Evolutionary conservation across 768 basidiomycete species (phyloP), one percentile per base, ranked within the genome.

Genomic region (Boletus rubroflammeus): DNA sequence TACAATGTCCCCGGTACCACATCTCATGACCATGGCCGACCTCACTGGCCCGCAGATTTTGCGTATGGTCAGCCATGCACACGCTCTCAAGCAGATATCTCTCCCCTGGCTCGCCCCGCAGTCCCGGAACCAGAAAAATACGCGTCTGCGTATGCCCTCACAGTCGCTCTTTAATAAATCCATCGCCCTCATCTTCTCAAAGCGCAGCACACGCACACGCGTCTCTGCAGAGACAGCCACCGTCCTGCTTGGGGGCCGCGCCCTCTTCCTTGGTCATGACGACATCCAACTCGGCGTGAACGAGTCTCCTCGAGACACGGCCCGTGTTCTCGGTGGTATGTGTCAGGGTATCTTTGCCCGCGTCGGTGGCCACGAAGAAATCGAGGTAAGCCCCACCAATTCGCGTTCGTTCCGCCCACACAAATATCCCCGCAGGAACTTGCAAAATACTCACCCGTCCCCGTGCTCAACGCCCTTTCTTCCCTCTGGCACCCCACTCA

Each of bases 261-360:
- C 96, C 0, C 79, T 98, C 61, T 99, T 98, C 71, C 77, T 98
- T 8, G 94, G 95, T 2, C 74, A 73, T 44, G 86, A 88, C 3
- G 97, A 98, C 67, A 95, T 98, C 50, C 97, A 99, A 62, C 77
- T 99, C 21, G 96, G 96, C 44, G 94, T 98, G 40, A 99, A 97
- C 71, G 97, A 99, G 79, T 82, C 77, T 28, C 68, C 83, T 4
- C 76, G 89, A 38, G 97, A 99, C 73, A 84, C 90, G 0, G 88
- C 92, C 13, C 80, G 86, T 25, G 92, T 99, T 10, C 83, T 98
- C 56, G 88, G 91, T 3, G 90, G 91, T 5, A 97, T 98, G 95
- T 90, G 88, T 53, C 86, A 98, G 71, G 97, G 95, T 14, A 91
- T 98, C 51, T 96, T 98, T 75, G 96, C 97, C 25, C 87, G 97